A percentile compares a stretch with the other conserved stretches of the same genome.
phyloP scores from a whole-genome alignment of 2,329 filamentous ascomycete genomes.

The Nannizziopsis barbatae region DNA sequence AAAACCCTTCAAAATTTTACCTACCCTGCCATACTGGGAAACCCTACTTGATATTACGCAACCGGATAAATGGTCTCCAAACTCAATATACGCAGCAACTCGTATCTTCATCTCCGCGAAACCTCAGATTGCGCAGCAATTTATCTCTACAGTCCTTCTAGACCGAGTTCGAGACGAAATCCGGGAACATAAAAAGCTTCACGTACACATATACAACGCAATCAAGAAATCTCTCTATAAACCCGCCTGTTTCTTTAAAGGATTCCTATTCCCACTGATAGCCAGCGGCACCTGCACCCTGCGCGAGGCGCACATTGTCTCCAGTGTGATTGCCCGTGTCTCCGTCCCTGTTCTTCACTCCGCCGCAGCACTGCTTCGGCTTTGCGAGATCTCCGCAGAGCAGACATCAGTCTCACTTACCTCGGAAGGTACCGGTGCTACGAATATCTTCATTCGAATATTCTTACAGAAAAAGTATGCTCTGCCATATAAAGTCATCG shows the following conservation, averaged over 20 bases:
- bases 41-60: conserved; percentile 75
- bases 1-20: conserved; percentile 95
- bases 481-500: conserved; percentile 85
- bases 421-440: conserved; percentile 77
- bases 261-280: conserved; percentile 82
- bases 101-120: conserved; percentile 83
- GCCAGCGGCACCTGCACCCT: conserved; percentile 78
- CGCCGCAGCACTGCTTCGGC: conserved; percentile 75
- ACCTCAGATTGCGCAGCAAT: conserved; percentile 67
- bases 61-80: conserved; percentile 66
- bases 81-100: conserved; percentile 78
- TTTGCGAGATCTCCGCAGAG: conserved; percentile 89
- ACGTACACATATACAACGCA: conserved; percentile 87
- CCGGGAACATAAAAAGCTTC: conserved; percentile 84
- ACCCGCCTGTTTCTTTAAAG: conserved; percentile 93
- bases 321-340: conserved; percentile 70
- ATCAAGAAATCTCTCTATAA: conserved; percentile 91
- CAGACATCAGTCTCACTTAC: conserved; percentile 60
- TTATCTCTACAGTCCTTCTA: conserved; percentile 75
- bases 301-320: conserved; percentile 83
- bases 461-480: conserved; percentile 96
- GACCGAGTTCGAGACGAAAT: conserved; percentile 91
- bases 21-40: conserved; percentile 84
- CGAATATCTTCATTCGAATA: conserved; percentile 89
- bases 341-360: conserved; percentile 87